A percentile compares a stretch with the other conserved stretches of the same genome.
These are phyloP conservation scores for Taphrina wiesneri DNA, from an alignment of 1,139 yeast genomes.

Conservation along the genomic window DNA sequence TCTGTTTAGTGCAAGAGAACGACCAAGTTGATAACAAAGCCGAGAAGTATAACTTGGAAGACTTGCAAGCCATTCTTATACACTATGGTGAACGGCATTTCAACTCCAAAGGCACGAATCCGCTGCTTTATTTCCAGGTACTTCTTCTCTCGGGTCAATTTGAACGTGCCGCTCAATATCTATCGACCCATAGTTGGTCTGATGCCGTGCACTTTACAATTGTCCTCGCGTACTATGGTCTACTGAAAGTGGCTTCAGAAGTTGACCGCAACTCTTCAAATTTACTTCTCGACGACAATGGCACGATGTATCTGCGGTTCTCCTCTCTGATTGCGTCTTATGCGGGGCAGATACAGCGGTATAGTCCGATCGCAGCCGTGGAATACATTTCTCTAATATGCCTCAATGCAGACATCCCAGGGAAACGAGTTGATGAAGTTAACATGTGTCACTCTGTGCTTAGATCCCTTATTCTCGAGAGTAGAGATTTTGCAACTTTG, in stretches of 20 bases:
- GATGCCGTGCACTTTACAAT: conserved; percentile 91
- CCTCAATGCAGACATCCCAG: conserved; percentile 45
- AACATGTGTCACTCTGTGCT: conserved; percentile 74
- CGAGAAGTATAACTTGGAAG: conserved; percentile 70
- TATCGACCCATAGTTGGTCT: conserved; percentile 67
- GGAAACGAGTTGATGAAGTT: conserved; percentile 52
- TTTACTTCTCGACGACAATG: conserved; percentile 6
- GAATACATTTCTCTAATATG: conserved; percentile 80
- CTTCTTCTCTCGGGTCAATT: conserved; percentile 75
- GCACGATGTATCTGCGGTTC: conserved; percentile 44
- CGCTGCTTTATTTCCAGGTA: conserved; percentile 70
- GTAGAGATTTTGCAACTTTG: conserved; percentile 77
- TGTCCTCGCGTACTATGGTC: conserved; percentile 73
- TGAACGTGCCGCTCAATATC: conserved; percentile 75
- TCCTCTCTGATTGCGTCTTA: conserved; percentile 51
- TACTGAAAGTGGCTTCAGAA: conserved; percentile 56
- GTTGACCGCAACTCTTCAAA: background rate
- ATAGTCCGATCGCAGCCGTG: conserved; percentile 87
- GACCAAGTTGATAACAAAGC: conserved; percentile 47
- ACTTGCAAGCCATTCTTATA: conserved; percentile 70
- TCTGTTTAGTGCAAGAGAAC: conserved; percentile 67
- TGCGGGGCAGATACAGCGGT: conserved; percentile 75
- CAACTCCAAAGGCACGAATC: conserved; percentile 62
- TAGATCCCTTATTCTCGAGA: conserved; percentile 78
- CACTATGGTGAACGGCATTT: conserved; percentile 76